phyloP scores from a whole-genome alignment of 257 asterid genomes.

The Scutellaria baicalensis region DNA sequence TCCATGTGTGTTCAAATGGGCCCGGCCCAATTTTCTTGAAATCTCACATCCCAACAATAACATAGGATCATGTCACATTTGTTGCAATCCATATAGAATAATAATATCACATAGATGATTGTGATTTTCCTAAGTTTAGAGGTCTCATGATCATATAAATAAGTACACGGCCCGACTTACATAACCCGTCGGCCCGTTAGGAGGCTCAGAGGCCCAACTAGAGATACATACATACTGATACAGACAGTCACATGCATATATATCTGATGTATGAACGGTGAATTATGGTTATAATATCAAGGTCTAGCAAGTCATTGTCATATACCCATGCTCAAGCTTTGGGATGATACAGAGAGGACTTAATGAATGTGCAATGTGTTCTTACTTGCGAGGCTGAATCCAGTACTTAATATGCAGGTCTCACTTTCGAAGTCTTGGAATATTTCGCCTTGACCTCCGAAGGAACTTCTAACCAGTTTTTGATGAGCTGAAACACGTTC shows the following conservation, averaged over 20 bases:
- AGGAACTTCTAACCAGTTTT: conserved; percentile 56
- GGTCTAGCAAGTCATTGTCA: neutral
- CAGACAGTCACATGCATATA: no score
- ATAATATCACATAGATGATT: neutral
- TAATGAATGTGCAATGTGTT: neutral
- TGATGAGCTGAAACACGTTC: conserved; percentile 46
- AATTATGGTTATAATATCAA: neutral
- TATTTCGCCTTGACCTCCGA: conserved; percentile 25
- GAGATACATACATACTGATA: neutral
- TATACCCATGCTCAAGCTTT: neutral
- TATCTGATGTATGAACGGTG: neutral
- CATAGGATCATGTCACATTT: neutral
- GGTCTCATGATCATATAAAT: neutral
- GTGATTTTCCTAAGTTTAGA: neutral
- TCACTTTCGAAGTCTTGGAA: conserved; percentile 46
- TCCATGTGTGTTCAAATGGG: neutral
- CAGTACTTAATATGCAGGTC: conserved; percentile 23
- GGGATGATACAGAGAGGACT: neutral
- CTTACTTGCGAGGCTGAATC: neutral
- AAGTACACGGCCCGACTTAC: neutral
- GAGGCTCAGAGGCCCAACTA: neutral
- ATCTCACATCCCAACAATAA: neutral
- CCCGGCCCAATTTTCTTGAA: neutral
- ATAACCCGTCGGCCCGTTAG: neutral
- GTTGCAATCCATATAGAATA: neutral